Base-by-base conservation (phyloP, 2,329 filamentous ascomycete species). In the Clonostachys chloroleuca region DNA sequence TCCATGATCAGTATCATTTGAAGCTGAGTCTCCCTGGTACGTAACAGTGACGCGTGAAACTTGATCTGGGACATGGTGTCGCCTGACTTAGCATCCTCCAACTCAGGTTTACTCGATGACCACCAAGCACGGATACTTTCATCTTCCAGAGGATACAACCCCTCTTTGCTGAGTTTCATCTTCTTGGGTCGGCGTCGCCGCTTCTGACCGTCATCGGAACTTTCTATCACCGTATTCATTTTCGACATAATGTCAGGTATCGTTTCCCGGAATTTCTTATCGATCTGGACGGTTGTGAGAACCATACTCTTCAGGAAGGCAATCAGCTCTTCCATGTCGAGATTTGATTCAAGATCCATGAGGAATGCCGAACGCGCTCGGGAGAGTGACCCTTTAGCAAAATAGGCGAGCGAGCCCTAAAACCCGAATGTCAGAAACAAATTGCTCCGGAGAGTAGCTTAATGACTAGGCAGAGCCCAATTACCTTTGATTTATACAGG, bases 1-100 rank as follows among this genome's bases (percentile, higher is more conserved):
- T 94, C 89, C 6, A 94, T 73, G 45, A 91, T 83, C 34, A 94
- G 62, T 47, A 92, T 89, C 66, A 92, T 81, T 60, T 94, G 89
- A 37, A 92, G 69, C 56, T 92, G 85, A 0, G 87, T 91, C 67
- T 94, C 89, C 49, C 89, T 77, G 20, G 85, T 83, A 40, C 87
- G 80, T 37, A 92, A 65, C 45, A 82, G 75, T 3, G 83, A 78
- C n/a, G 84, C 68, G 39, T 85, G 78, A 17, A 80, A 76, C 58
- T 78, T 86, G 46, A 82, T 70, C 34, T 82, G 76, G 14, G 79
- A 70, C 5, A 73, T 65, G 2, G 77, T 64, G 45, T 72, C 63
- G 42, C 65, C 62, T 12, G 65, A 64, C 46, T 82, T 77, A 40
- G 77, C 72, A 12, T 77, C 73, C 12, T 71, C 70, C 34, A 61